Percentiles rank a stretch among this genome's conserved stretches.
These are phyloP conservation scores for Yamadazyma siamensis DNA, from an alignment of 1,139 yeast genomes.

Conservation along the genomic window DNA sequence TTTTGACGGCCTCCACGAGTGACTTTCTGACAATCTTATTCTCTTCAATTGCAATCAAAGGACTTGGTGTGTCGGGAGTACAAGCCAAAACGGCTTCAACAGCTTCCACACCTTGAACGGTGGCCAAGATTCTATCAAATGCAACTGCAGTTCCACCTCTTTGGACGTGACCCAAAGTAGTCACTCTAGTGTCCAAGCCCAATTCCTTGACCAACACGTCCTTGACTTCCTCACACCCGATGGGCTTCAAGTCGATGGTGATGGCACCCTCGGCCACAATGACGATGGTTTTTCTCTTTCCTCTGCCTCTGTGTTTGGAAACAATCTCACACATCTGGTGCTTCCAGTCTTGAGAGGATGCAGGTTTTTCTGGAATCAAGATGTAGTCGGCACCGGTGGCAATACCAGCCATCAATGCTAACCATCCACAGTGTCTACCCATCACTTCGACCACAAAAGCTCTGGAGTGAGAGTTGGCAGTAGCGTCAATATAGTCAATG, in stretches of 20 bases:
- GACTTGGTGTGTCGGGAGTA: conserved; percentile 90
- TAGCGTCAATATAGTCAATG: conserved; percentile 93
- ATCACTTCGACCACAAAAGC: conserved; percentile 97
- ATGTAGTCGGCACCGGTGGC: conserved; percentile 95
- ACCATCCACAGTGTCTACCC: conserved; percentile 99
- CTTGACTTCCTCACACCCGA: conserved; percentile 75
- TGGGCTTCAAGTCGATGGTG: conserved; percentile 75
- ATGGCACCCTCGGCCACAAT: conserved; percentile 98
- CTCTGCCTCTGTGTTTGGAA: conserved; percentile 74
- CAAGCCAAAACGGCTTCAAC: conserved; percentile 86
- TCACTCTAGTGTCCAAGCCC: conserved; percentile 90
- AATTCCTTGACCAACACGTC: conserved; percentile 67
- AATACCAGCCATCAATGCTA: conserved; percentile 93
- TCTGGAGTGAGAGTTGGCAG: conserved; percentile 94
- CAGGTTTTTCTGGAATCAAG: conserved; percentile 86
- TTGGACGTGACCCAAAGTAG: conserved; percentile 95
- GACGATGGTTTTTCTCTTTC: conserved; percentile 91
- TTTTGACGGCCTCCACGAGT: conserved; percentile 81
- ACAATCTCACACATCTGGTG: conserved; percentile 70
- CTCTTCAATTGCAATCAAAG: conserved; percentile 88
- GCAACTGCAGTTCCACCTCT: conserved; percentile 99
- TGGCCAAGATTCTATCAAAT: conserved; percentile 83
- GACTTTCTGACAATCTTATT: conserved; percentile 83
- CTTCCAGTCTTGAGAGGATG: conserved; percentile 65
- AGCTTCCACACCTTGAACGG: conserved; percentile 97